phyloP scores from a whole-genome alignment of 768 basidiomycete genomes.

The Suillus occidentalis region DNA sequence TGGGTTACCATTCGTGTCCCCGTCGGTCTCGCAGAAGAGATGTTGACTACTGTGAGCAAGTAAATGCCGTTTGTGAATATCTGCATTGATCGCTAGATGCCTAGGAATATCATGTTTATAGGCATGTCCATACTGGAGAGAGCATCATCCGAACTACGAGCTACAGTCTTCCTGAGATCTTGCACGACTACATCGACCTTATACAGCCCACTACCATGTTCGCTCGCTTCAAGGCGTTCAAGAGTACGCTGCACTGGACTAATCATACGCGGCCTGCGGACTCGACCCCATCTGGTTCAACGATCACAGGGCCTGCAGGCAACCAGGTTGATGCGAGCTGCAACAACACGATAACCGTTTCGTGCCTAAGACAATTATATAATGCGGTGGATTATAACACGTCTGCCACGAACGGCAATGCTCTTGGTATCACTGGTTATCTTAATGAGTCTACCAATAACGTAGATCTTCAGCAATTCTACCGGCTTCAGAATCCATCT shows the following conservation, averaged over 20 bases:
- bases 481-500: conserved; percentile 44
- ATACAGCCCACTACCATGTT: conserved; percentile 77
- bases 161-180: conserved; percentile 62
- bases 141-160: conserved; percentile 62
- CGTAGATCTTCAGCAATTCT: conserved; percentile 53
- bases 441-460: conserved; percentile 53
- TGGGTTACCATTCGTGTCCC: conserved; percentile 66
- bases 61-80: neutral
- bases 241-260: conserved; percentile 40
- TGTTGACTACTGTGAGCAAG: conserved; percentile 61
- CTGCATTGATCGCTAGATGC: neutral
- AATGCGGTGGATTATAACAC: conserved; percentile 50
- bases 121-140: conserved; percentile 52
- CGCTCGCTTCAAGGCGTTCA: conserved; percentile 44
- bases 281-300: conserved; percentile 14
- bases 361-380: conserved; percentile 56
- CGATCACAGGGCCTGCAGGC: conserved; percentile 33
- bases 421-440: conserved; percentile 57
- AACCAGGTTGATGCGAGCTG: conserved; percentile 48
- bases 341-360: conserved; percentile 49
- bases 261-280: conserved; percentile 5
- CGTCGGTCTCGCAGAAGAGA: conserved; percentile 59
- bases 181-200: conserved; percentile 63
- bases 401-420: conserved; percentile 41
- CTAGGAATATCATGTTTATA: conserved; percentile 65